A percentile compares a stretch with the other conserved stretches of the same genome.
Evolutionary conservation across 179 eudicot species (phyloP).

Genomic region (Heliamphora pulchella): DNA sequence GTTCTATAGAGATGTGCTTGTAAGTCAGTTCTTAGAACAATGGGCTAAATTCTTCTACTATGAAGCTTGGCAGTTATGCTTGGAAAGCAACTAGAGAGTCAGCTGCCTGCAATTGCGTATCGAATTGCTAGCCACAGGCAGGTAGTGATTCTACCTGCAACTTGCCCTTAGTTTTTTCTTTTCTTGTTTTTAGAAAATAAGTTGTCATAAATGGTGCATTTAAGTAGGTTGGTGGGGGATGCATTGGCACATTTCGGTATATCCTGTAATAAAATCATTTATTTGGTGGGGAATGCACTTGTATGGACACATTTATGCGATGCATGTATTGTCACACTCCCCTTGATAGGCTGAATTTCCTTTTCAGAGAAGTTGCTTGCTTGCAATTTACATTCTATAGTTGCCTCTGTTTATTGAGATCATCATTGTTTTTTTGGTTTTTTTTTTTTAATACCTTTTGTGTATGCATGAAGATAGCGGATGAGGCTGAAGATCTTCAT

Average conservation of each 20-base stretch:
- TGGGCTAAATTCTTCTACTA: neutral
- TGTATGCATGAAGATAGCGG: slow-evolving; percentile 43
- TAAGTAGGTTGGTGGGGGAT: neutral
- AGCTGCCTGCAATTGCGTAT: neutral
- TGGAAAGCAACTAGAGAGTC: neutral
- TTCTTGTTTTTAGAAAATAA: neutral
- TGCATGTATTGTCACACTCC: neutral
- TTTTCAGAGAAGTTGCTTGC: slow-evolving; percentile 9
- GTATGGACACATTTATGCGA: neutral
- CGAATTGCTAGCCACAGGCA: neutral
- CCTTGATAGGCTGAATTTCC: slow-evolving; percentile 5
- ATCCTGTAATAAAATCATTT: neutral
- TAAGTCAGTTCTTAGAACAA: neutral
- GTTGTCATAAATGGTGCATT: neutral
- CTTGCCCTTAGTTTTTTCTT: neutral
- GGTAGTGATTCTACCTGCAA: neutral
- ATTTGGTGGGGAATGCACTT: neutral
- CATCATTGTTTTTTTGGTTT: neutral
- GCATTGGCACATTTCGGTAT: neutral
- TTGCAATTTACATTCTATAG: neutral
- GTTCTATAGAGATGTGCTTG: neutral
- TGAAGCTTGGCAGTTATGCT: neutral
- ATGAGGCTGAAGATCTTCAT: slow-evolving; percentile 71
- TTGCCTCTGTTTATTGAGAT: neutral
- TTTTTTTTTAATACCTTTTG: slow-evolving; percentile 7